Percentiles rank a stretch among this genome's conserved stretches.
These are phyloP conservation scores for Aspergillus homomorphus DNA, from an alignment of 495 filamentous ascomycete genomes.

Conservation along the genomic window DNA sequence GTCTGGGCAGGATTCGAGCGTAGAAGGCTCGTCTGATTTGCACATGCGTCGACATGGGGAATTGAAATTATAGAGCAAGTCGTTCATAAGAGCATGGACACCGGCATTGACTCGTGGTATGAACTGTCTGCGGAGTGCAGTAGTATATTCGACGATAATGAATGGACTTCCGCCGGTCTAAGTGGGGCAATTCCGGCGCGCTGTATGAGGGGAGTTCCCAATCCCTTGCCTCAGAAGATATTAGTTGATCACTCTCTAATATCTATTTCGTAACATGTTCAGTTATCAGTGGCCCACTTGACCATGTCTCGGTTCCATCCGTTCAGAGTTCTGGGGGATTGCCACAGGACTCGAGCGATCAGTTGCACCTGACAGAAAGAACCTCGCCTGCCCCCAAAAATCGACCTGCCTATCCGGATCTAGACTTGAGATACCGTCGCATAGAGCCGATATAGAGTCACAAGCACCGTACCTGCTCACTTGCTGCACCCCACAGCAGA, in stretches of 20 bases:
- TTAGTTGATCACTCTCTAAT: background rate
- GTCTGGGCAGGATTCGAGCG: background rate
- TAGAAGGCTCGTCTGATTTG: too few relatives aligned
- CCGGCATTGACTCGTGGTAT: background rate
- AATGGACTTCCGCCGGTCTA: background rate
- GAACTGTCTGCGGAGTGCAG: background rate
- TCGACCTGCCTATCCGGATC: background rate
- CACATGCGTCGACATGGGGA: too few relatives aligned
- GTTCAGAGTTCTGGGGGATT: background rate
- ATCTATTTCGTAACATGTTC: background rate
- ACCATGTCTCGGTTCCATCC: background rate
- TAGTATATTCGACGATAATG: background rate
- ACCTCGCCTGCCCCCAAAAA: too few relatives aligned
- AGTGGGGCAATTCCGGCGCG: background rate
- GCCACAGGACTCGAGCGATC: background rate
- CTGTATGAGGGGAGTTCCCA: too few relatives aligned
- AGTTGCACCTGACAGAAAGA: background rate
- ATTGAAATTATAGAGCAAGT: too few relatives aligned
- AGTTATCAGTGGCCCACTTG: background rate
- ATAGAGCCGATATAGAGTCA: background rate
- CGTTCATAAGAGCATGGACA: too few relatives aligned
- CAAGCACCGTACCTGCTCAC: background rate
- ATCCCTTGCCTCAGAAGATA: too few relatives aligned
- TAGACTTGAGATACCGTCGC: background rate
- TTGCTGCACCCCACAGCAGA: background rate